Conservation (phyloP, 1,284 basidiomycete species). For the Trichosporon sp. region DNA sequence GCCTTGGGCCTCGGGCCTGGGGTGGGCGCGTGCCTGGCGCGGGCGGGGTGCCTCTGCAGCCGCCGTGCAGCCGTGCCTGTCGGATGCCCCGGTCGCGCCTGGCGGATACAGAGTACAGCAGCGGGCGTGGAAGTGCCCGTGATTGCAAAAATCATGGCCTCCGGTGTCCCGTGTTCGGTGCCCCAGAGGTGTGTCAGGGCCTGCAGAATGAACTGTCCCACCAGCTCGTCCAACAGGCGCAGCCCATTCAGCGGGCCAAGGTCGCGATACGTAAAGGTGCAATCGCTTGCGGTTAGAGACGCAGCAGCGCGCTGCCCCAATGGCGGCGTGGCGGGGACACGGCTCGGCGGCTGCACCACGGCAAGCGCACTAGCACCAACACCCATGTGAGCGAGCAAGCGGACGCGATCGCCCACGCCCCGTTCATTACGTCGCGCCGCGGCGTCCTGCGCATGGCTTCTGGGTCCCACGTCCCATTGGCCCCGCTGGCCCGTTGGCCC, state of each 20-base stretch:
- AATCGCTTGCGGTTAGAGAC: neutral
- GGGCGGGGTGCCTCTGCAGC: neutral
- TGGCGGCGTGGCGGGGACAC: neutral
- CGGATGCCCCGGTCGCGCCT: neutral
- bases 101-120: no score
- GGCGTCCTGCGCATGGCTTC: neutral
- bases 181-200: neutral
- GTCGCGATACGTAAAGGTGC: neutral
- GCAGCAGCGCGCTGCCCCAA: neutral
- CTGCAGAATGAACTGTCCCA: neutral
- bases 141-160: neutral
- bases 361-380: no score
- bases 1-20: neutral
- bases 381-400: constrained; percentile 3
- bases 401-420: neutral
- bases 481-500: no score
- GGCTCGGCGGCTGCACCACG: neutral
- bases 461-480: neutral
- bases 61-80: neutral
- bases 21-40: neutral
- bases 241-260: neutral
- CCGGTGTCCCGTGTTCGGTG: neutral
- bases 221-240: neutral
- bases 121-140: neutral
- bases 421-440: neutral